Percentiles rank a stretch among this genome's conserved stretches.
phyloP scores from a whole-genome alignment of 2,329 filamentous ascomycete genomes.

The Fusarium nematophilum region DNA sequence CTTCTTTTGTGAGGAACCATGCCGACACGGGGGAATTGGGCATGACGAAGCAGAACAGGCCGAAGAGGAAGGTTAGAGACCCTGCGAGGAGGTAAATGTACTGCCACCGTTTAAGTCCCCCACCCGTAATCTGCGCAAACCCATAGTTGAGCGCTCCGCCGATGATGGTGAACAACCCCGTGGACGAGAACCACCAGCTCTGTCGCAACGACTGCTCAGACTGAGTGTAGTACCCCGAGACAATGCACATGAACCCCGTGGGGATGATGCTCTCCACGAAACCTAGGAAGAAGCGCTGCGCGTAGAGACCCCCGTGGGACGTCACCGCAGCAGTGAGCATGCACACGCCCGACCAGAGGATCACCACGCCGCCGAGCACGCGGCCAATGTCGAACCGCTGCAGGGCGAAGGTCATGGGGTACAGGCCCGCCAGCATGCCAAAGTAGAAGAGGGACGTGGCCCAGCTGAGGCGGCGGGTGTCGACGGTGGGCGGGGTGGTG shows the following conservation, averaged over 20 bases:
- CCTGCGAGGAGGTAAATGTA: slow-evolving; percentile 77
- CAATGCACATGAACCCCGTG: slow-evolving; percentile 73
- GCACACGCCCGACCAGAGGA: slow-evolving; percentile 75
- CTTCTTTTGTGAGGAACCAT: slow-evolving; percentile 74
- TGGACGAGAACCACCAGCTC: slow-evolving; percentile 74
- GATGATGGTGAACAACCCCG: slow-evolving; percentile 70
- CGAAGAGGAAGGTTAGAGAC: slow-evolving; percentile 71
- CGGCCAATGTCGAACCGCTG: slow-evolving; percentile 75
- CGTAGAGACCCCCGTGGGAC: slow-evolving; percentile 71
- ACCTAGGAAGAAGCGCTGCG: slow-evolving; percentile 72
- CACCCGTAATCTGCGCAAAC: slow-evolving; percentile 70
- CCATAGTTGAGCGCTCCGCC: slow-evolving; percentile 74
- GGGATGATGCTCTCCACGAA: slow-evolving; percentile 74
- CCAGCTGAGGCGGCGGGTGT: slow-evolving; percentile 78
- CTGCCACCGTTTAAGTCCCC: slow-evolving; percentile 71
- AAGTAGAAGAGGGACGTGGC: slow-evolving; percentile 85
- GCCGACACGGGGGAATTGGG: slow-evolving; percentile 75
- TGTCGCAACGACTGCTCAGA: slow-evolving; percentile 72
- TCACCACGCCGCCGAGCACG: slow-evolving; percentile 71
- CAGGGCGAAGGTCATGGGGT: slow-evolving; percentile 77
- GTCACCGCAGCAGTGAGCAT: slow-evolving; percentile 76
- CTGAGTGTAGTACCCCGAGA: slow-evolving; percentile 73
- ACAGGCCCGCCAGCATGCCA: slow-evolving; percentile 79
- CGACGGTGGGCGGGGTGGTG: slow-evolving; percentile 64
- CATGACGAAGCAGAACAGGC: slow-evolving; percentile 71